These are phyloP conservation scores for Pisolithus tinctorius DNA, from an alignment of 768 basidiomycete genomes.

Conservation along the genomic window DNA sequence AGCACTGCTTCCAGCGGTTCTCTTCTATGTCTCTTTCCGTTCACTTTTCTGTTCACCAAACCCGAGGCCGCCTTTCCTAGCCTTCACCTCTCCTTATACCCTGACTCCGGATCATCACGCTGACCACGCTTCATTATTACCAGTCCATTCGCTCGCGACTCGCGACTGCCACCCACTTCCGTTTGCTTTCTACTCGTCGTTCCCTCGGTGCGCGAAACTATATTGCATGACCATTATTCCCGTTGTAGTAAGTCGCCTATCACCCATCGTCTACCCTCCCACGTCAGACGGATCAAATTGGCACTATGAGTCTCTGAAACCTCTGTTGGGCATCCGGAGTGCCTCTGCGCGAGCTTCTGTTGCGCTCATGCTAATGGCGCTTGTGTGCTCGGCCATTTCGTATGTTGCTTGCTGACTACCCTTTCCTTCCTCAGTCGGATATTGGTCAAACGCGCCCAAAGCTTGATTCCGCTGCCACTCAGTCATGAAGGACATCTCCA, in stretches of 20 bases:
- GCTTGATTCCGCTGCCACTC: constrained; percentile 28
- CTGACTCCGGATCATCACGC: constrained; percentile 29
- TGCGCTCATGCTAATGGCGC: neutral
- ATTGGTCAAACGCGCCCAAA: constrained; percentile 39
- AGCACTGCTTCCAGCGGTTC: constrained; percentile 25
- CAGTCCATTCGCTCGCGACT: constrained; percentile 19
- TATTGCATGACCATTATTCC: constrained; percentile 36
- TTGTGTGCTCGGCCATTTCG: too few relatives aligned
- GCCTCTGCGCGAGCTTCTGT: neutral
- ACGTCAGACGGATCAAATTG: too few relatives aligned
- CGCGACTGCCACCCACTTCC: constrained; percentile 29
- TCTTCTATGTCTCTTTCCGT: constrained; percentile 18
- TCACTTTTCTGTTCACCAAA: constrained; percentile 20
- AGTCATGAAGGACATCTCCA: constrained; percentile 77
- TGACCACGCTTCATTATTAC: constrained; percentile 31
- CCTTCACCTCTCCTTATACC: constrained; percentile 14
- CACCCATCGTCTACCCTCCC: too few relatives aligned
- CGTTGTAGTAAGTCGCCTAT: constrained; percentile 6
- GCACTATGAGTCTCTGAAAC: too few relatives aligned
- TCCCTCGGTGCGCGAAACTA: constrained; percentile 34
- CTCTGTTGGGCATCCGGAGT: too few relatives aligned
- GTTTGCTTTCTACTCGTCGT: constrained; percentile 20
- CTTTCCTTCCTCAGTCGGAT: constrained; percentile 29
- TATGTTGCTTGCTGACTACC: constrained; percentile 11
- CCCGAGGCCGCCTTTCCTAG: constrained; percentile 18